Base-by-base conservation (phyloP, 352 stramenopile genomes). In the Thalassiosira mediterranea region DNA sequence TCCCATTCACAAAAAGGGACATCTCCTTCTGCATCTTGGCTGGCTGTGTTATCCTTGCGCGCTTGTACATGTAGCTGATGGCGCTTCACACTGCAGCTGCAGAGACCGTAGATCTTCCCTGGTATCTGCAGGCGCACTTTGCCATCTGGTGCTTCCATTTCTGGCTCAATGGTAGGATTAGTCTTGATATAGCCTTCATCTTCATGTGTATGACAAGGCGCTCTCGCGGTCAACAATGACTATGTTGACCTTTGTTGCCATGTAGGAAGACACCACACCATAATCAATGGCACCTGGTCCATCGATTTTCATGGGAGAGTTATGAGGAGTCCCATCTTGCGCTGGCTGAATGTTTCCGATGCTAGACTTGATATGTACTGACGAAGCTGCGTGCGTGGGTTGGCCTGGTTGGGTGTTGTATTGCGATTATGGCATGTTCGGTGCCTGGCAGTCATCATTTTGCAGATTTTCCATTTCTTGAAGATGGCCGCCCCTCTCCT, bases 71-170 rank as follows among this genome's bases (percentile, higher is more conserved):
- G 31, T 58, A 59, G 15, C 1, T 11, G 31, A 73, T 56, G 23
- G 64, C 40, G 58, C 52, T 73, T 0, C 42, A 17, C 32, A 66
- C 57, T n/a, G n/a, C n/a, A n/a, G n/a, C n/a, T n/a, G n/a, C n/a
- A n/a, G n/a, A n/a, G n/a, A n/a, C n/a, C n/a, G n/a, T n/a, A n/a
- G n/a, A n/a, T n/a, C n/a, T n/a, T n/a, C n/a, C n/a, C n/a, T n/a
- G n/a, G n/a, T 0, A 63, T 28, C 4, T 31, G 15, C 23, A 60
- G 8, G 8, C 29, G 25, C 19, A 72, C 62, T 25, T 62, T 53
- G 15, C 34, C 47, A 31, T 25, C 13, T 29, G 51, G 38, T 48
- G 34, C 42, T 19, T 46, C 29, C 48, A 57, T 54, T 10, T 46
- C 62, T 28, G 26, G 3, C 8, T 23, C 47, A 28, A 72, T 63